Evolutionary conservation across 495 filamentous ascomycete genomes (phyloP), one percentile per base, ranked within the genome.

Genomic region (Penicillium arizonense): DNA sequence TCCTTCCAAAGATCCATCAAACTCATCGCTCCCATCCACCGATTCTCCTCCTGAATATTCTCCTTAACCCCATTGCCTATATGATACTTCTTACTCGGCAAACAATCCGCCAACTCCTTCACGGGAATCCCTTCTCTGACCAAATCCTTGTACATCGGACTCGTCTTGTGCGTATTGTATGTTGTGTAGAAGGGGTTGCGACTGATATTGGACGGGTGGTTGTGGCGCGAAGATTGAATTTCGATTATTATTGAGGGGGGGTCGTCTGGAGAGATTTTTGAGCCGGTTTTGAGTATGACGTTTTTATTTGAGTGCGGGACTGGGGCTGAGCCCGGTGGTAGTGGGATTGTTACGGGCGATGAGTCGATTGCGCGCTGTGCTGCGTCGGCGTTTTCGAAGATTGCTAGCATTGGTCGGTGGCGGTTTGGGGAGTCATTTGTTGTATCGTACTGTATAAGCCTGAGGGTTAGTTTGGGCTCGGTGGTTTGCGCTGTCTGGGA

Each of bases 371-470:
- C 74, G 36, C 55, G 51, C 8, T 58, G 14, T 6, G 74, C 74
- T 23, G 74, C 59, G 11, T 64, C 55, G 41, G 56, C 10, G 14
- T 65, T 57, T 16, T 72, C 74, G 58, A 71, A 76, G 24, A 76
- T 71, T 12, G 69, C 72, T 9, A 69, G 36, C 10, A 66, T 64
- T 0, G 53, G 50, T 0, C 55, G 55, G 23, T 55, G 54, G n/a
- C 14, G 9, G 18, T 49, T 58, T 32, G 48, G 21, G 18, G 52
- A 55, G 16, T 37, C 54, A 20, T 62, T 52, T 10, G 24, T 38
- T 23, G 56, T 53, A 45, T 63, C 55, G 24, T 62, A 62, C 54
- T 59, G 8, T 30, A 30, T 30, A 8, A 2, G 28, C 28, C 23
- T 13, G 26, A 1, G 1, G 8, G 14, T 61, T 34, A 51, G 50